Evolutionary conservation across 306 rosid genomes (phyloP).

Genomic region (Quercus ilex): DNA sequence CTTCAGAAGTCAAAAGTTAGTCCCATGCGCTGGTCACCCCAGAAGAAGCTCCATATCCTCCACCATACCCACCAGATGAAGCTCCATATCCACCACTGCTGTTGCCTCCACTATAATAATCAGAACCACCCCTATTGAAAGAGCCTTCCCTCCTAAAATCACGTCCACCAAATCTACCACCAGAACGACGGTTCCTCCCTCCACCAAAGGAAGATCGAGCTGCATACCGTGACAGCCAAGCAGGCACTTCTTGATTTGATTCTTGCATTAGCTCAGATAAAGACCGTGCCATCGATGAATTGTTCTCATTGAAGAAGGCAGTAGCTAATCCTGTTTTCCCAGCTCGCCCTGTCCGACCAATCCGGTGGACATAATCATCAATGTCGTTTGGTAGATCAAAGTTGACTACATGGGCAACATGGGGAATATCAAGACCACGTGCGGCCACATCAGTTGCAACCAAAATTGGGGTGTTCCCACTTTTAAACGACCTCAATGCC

Average conservation of each 20-base stretch:
- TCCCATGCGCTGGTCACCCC: conserved; percentile 77
- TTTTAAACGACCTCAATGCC: conserved; percentile 76
- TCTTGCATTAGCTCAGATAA: conserved; percentile 79
- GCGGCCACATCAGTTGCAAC: conserved; percentile 97
- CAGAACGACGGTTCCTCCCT: conserved; percentile 79
- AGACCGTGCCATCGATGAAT: conserved; percentile 63
- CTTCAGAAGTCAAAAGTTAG: conserved; percentile 33
- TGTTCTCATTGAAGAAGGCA: conserved; percentile 84
- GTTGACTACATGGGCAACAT: conserved; percentile 86
- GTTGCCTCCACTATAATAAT: conserved; percentile 42
- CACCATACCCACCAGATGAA: too few relatives aligned
- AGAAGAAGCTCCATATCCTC: conserved; percentile 48
- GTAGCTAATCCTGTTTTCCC: conserved; percentile 88
- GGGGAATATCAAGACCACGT: conserved; percentile 91
- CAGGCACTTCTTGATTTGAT: conserved; percentile 82
- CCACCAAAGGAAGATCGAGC: conserved; percentile 62
- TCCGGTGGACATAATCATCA: conserved; percentile 90
- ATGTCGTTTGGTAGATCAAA: conserved; percentile 92
- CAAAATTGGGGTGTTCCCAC: conserved; percentile 83
- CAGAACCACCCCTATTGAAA: conserved; percentile 52
- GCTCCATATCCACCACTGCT: conserved; percentile 21
- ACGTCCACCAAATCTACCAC: conserved; percentile 79
- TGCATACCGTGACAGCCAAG: conserved; percentile 75
- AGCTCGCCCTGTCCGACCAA: conserved; percentile 91
- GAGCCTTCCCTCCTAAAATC: conserved; percentile 67